Evolutionary conservation across 805 yeast genomes (phyloP), one percentile per base, ranked within the genome.

Genomic region (Tetrapisispora taiwanensis): DNA sequence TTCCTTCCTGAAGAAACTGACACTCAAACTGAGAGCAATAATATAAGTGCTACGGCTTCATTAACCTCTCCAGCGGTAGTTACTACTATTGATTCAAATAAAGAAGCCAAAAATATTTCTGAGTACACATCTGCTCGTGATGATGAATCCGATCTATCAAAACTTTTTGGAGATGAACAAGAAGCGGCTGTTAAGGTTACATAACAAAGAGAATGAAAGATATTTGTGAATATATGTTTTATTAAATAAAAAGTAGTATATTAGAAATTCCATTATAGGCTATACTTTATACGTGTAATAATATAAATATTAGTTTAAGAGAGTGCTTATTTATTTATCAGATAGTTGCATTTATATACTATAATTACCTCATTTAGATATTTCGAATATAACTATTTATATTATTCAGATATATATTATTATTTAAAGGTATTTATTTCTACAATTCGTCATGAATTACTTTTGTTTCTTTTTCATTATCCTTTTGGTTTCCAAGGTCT

Each of bases 1-100:
- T 73, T 81, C 51, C 58, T 82, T 12, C 67, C 69, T 14, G 74
- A 70, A 38, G 26, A 22, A 22, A 22, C 5, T n/a, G n/a, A n/a
- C n/a, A 54, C 44, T 6, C 55, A 48, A 13, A 47, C 39, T 13
- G 50, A 45, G 8, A 35, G 39, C 30, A 8, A 38, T 14, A 12
- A 30, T 13, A 22, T 6, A n/a, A n/a, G n/a, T n/a, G n/a, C n/a
- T n/a, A n/a, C n/a, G n/a, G n/a, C 26, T 22, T 22, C 8, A 22
- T 22, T 8, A 8, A 8, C 8, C 26, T 8, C 5, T 22, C 8
- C 26, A 6, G 5, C 26, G 26, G 8, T 6, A 5, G 26, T 22
- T 22, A 5, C 26, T 22, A 8, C 26, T 22, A 22, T 22, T 8
- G 45, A 14, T 7, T 15, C 39, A 4, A 24, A 14, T 28, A 27